These are phyloP conservation scores for Meira miltonrushii DNA, from an alignment of 1,284 basidiomycete species.

Conservation along the genomic window DNA sequence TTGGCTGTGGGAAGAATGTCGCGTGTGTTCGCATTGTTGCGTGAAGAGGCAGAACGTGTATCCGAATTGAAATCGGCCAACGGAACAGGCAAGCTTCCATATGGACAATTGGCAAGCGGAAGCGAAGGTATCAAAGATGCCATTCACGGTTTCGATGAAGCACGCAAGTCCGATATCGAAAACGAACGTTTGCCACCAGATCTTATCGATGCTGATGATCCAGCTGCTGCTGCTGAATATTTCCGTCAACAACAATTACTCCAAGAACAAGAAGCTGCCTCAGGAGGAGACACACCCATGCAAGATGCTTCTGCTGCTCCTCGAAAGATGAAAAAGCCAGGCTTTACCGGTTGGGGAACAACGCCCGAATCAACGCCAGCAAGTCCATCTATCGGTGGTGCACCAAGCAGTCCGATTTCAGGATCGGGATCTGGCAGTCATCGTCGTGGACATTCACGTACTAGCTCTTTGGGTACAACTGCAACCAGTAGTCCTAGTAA, in stretches of 20 bases:
- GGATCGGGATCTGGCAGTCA: conserved; percentile 16
- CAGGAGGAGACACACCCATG: neutral
- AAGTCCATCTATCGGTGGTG: neutral
- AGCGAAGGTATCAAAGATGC: conserved; percentile 93
- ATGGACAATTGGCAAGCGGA: conserved; percentile 78
- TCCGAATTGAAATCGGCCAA: conserved; percentile 91
- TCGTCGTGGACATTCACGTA: conserved; percentile 71
- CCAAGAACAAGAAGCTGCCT: neutral
- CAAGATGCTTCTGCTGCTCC: neutral
- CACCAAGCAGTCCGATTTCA: neutral
- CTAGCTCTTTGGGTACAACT: conserved; percentile 89
- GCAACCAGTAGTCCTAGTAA: conserved; percentile 85
- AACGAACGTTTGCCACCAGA: conserved; percentile 84
- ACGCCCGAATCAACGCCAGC: neutral
- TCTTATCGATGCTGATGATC: conserved; percentile 78
- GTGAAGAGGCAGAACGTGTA: conserved; percentile 95
- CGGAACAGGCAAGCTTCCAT: conserved; percentile 72
- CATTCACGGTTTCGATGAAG: conserved; percentile 89
- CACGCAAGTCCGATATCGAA: conserved; percentile 96
- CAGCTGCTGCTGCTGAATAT: conserved; percentile 62
- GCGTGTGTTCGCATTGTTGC: conserved; percentile 87
- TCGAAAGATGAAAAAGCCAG: too few species aligned
- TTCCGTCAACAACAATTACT: conserved; percentile 4
- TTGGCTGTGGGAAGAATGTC: conserved; percentile 95
- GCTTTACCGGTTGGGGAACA: too few species aligned